Percentiles rank a stretch among this genome's conserved stretches.
Evolutionary conservation across 2,329 filamentous ascomycete genomes (phyloP).

Genomic region (Fusarium sp.): DNA sequence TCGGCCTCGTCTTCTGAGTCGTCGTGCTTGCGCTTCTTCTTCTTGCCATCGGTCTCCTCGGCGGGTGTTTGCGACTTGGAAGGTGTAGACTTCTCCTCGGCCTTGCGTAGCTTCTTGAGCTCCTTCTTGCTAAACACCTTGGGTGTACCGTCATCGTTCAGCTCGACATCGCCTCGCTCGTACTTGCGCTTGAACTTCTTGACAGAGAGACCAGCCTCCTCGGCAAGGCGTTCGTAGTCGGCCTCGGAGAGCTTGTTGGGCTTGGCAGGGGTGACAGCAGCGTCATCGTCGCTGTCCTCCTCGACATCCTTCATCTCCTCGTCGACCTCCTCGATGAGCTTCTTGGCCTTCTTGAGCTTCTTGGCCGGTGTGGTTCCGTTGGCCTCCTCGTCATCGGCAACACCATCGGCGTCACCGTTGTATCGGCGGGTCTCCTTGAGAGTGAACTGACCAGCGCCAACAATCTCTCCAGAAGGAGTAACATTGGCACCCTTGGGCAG

Average conservation of each 20-base stretch:
- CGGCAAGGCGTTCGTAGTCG: constrained; percentile 73
- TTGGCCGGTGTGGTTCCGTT: constrained; percentile 56
- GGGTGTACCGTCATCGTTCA: constrained; percentile 76
- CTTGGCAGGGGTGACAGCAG: constrained; percentile 54
- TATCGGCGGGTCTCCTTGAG: constrained; percentile 95
- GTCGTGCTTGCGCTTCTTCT: constrained; percentile 82
- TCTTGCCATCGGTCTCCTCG: constrained; percentile 59
- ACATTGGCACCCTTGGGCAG: constrained; percentile 82
- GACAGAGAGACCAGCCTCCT: constrained; percentile 77
- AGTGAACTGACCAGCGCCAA: constrained; percentile 83
- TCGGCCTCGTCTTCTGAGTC: constrained; percentile 76
- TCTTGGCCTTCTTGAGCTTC: constrained; percentile 59
- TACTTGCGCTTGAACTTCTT: constrained; percentile 86
- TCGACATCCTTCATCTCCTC: constrained; percentile 63
- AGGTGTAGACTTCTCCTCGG: constrained; percentile 65
- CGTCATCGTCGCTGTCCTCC: constrained; percentile 53
- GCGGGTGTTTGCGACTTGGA: constrained; percentile 61
- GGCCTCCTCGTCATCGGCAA: constrained; percentile 74
- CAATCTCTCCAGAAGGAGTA: constrained; percentile 78
- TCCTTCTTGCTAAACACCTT: constrained; percentile 82
- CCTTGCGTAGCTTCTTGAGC: constrained; percentile 79
- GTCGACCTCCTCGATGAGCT: constrained; percentile 61
- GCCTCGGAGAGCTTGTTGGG: constrained; percentile 67
- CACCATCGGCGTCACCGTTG: constrained; percentile 92
- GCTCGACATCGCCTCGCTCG: constrained; percentile 80